phyloP scores from a whole-genome alignment of 306 rosid species.

The Lathyrus sativus region DNA sequence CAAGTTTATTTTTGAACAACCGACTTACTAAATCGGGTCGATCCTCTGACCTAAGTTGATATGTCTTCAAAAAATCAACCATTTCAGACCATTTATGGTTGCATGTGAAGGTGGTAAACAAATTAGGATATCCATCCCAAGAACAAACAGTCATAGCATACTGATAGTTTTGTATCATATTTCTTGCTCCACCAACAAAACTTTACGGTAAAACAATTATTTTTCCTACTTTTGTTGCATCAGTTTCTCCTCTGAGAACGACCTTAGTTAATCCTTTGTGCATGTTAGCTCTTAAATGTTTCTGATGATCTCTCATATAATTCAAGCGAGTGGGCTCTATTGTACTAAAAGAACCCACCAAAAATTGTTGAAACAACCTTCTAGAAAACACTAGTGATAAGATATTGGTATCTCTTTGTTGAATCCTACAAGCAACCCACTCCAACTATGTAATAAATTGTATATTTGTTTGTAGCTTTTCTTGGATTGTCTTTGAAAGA shows the following conservation, averaged over 20 bases:
- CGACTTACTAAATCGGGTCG: background rate
- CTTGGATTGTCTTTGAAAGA: fast-evolving
- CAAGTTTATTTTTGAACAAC: background rate
- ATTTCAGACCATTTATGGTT: background rate
- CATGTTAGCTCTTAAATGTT: too few species aligned
- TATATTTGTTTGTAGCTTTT: fast-evolving
- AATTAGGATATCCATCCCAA: background rate
- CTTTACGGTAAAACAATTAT: background rate
- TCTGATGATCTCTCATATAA: too few species aligned
- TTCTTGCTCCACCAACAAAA: background rate
- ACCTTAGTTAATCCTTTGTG: background rate
- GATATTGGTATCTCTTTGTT: background rate
- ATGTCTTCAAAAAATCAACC: background rate
- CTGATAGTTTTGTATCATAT: background rate
- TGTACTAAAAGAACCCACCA: background rate
- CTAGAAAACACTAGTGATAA: background rate
- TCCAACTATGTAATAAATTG: background rate
- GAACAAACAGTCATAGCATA: background rate
- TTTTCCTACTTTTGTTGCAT: background rate
- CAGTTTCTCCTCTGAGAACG: too few species aligned
- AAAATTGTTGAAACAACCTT: background rate
- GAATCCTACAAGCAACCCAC: background rate
- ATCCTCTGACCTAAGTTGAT: background rate
- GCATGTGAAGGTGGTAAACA: background rate
- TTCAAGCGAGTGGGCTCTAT: background rate